phyloP scores from a whole-genome alignment of 441 rosid genomes.

The Mallotus repandus region DNA sequence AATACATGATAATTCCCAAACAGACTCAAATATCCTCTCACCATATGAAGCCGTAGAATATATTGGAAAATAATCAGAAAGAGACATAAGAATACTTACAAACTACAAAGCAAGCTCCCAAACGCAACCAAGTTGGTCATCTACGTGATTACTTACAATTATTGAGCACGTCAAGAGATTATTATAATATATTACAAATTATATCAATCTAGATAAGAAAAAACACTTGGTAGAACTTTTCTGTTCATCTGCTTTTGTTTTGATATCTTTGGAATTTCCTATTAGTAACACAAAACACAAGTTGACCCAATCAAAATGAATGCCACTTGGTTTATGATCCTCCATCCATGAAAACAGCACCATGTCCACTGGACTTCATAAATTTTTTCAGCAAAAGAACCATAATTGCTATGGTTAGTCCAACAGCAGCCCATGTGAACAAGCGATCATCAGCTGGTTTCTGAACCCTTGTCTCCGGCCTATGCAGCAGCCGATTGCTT shows the following conservation, averaged over 20 bases:
- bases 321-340: slow-evolving; percentile 45
- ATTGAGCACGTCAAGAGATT: slow-evolving; percentile 6
- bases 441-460: slow-evolving; percentile 74
- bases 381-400: slow-evolving; percentile 86
- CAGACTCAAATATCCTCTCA: too few species aligned
- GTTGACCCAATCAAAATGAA: background rate
- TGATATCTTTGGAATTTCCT: background rate
- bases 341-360: slow-evolving; percentile 75
- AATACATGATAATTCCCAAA: too few species aligned
- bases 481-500: slow-evolving; percentile 32
- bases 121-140: slow-evolving; percentile 2
- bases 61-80: background rate
- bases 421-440: slow-evolving; percentile 83
- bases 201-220: background rate
- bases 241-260: background rate
- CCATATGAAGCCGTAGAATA: background rate
- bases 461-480: slow-evolving; percentile 38
- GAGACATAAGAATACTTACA: slow-evolving; percentile 1
- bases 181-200: slow-evolving; percentile 19
- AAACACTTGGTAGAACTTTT: slow-evolving; percentile 1
- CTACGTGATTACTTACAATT: slow-evolving; percentile 31
- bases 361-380: slow-evolving; percentile 70
- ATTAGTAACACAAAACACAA: background rate
- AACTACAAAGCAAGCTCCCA: slow-evolving; percentile 4
- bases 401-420: slow-evolving; percentile 78